phyloP scores from a whole-genome alignment of 305 asterid genomes.

The Stenogyne calaminthoides region DNA sequence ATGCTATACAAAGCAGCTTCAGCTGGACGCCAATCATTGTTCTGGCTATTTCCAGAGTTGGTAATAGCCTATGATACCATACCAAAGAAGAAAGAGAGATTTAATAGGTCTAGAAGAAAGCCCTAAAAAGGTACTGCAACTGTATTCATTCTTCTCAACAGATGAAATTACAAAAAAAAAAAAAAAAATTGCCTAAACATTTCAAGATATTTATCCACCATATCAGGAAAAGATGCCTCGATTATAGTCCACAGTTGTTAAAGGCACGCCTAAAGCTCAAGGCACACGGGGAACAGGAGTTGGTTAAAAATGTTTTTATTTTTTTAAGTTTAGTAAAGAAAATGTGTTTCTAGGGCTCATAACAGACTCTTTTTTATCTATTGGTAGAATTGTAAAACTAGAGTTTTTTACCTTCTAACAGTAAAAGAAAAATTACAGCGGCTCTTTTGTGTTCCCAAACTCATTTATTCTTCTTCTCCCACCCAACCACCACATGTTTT shows the following conservation, averaged over 20 bases:
- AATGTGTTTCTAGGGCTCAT: too few species aligned
- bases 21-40: slow-evolving; percentile 83
- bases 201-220: slow-evolving; percentile 18
- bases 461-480: too few species aligned
- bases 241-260: neutral
- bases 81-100: slow-evolving; percentile 24
- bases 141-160: neutral
- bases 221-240: slow-evolving; percentile 8
- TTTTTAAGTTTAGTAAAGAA: too few species aligned
- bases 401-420: too few species aligned
- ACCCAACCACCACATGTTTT: too few species aligned
- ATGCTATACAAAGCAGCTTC: slow-evolving; percentile 96
- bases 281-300: too few species aligned
- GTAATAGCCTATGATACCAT: slow-evolving; percentile 58
- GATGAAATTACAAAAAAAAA: neutral
- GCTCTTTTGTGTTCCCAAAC: too few species aligned
- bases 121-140: neutral
- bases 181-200: neutral
- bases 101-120: slow-evolving; percentile 21
- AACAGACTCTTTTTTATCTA: too few species aligned
- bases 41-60: slow-evolving; percentile 52
- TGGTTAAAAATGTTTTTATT: too few species aligned
- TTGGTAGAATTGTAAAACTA: too few species aligned
- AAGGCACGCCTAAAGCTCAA: too few species aligned
- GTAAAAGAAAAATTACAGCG: too few species aligned